Evolutionary conservation across 2,329 filamentous ascomycete genomes (phyloP), one percentile per base, ranked within the genome.

Genomic region (Cladosporium sp.): DNA sequence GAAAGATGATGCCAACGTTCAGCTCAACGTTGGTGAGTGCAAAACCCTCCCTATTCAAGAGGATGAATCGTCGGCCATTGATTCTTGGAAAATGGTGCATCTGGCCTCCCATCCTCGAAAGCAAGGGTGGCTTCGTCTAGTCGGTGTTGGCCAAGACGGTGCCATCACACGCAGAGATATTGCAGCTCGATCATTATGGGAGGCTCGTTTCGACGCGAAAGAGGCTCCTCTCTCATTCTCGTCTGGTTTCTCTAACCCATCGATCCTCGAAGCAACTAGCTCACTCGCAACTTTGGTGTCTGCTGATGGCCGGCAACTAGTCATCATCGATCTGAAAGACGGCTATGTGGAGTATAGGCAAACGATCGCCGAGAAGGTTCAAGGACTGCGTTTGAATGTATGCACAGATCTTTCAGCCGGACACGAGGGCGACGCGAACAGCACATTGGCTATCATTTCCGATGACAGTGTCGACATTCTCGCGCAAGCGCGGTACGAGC

Each of bases 301-400:
- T 8, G 17, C 34, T 2, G 53, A 60, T 34, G 27, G 58, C 3
- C 54, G 48, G 3, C 50, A 54, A 8, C 43, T 66, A 0, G 47
- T 52, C 12, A 53, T 66, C n/a, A 42, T 64, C 17, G 61, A 64
- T 34, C 47, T 63, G 6, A 58, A 48, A 8, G 59, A 62, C 39
- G 63, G 64, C 38, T 65, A 64, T 42, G 50, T 66, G 8, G 64
- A 66, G 53, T 57, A 64, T 49, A 45, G 47, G 11, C 57, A 59
- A 39, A 30, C 27, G 12, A 49, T 58, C 4, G 55, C 12, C 13
- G 20, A 48, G 11, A 19, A 19, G 4, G 27, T 40, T 1, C 45
- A 22, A 15, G 39, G 17, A 15, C 19, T 34, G 11, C 27, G 37
- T 7, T 19, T 48, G 17, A 37, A 37, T 20, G 30, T 42, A 7